phyloP scores from a whole-genome alignment of 148 eudicot genomes.

The Fagopyrum esculentum region DNA sequence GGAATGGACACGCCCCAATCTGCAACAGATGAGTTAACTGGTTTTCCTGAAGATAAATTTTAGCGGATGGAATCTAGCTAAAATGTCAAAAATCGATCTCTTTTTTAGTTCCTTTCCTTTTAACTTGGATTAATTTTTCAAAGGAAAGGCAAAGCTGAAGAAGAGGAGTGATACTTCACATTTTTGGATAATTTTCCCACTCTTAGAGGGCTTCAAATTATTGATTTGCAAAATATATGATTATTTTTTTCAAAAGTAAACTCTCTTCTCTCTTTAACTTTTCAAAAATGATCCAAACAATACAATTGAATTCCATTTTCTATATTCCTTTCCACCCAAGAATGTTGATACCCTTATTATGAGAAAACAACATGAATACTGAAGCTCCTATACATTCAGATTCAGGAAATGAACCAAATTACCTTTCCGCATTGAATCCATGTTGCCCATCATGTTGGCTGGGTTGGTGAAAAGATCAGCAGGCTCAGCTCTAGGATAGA shows the following conservation, averaged over 20 bases:
- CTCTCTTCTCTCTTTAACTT: neutral
- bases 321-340: neutral
- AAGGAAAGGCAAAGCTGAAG: neutral
- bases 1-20: constrained; percentile 83
- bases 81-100: neutral
- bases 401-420: constrained; percentile 20
- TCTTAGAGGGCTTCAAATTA: neutral
- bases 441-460: constrained; percentile 59
- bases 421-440: constrained; percentile 73
- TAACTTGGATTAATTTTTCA: neutral
- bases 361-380: neutral
- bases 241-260: neutral
- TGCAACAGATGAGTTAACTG: constrained; percentile 77
- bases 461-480: constrained; percentile 34
- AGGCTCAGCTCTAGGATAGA: constrained; percentile 56
- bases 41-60: constrained; percentile 30
- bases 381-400: neutral
- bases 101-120: neutral
- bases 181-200: neutral
- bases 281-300: neutral
- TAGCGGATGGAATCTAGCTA: neutral
- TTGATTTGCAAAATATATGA: neutral
- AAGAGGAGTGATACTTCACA: neutral
- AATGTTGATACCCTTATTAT: neutral
- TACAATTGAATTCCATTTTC: neutral